Base-by-base conservation (phyloP, 345 rosid genomes). In the Gynandropsis gynandra region DNA sequence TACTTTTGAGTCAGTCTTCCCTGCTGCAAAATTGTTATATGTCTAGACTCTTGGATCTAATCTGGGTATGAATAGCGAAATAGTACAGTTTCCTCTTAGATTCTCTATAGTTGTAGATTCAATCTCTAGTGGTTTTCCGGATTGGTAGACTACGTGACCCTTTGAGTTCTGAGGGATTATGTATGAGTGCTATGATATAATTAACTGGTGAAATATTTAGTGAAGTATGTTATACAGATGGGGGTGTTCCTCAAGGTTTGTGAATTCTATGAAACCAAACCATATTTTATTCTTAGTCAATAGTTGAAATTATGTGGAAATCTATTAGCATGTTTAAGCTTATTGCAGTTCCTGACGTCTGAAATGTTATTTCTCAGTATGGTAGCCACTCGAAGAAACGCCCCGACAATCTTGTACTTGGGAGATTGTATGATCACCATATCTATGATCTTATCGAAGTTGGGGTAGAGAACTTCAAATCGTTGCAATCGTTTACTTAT, bases 341-440 rank as follows among this genome's bases (percentile, higher is more conserved):
- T 46, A 42, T n/a, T 47, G 19, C 0, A 5, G 2, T 24, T 24
- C 10, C 3, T 63, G 10, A 63, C 17, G 8, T 55, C 42, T n/a
- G 35, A 16, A 46, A 50, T 15, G 48, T 52, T 42, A 32, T 8
- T 24, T 1, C 46, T 62, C 75, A 87, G 97, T 87, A 72, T 68
- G 98, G 93, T 21, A 82, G 93, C 21, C 89, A 86, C 63, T 52
- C 97, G 14, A 92, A 85, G 86, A 92, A 92, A 66, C 76, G 95
- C 19, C 97, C 98, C 12, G 71, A 87, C 64, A 92, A 87, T 70
- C 86, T 92, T 43, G 76, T 92, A 20, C 68, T 92, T 10, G 97
- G 98, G 21, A 59, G 97, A 61, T 87, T 73, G 29, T 92, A 80
- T 21, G 90, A 92, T 71, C 81, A 87, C 59, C 84, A 79, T 47